Base-by-base conservation (phyloP, 345 rosid genomes). In the Lepidium didymum region DNA sequence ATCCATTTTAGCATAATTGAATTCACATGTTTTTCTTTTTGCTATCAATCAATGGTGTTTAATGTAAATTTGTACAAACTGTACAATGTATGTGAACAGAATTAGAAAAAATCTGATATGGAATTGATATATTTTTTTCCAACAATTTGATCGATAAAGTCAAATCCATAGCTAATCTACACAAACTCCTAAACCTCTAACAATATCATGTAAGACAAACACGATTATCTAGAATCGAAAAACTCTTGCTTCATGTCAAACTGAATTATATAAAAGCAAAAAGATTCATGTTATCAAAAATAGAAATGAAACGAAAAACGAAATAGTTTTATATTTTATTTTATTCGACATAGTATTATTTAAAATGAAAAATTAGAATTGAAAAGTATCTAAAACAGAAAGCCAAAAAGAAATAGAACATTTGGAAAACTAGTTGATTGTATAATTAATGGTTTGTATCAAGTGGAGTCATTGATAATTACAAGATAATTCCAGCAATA, bases 331-430 rank as follows among this genome's bases (percentile, higher is more conserved):
- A 38, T 7, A 53, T 8, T 11, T 38, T 34, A 9, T 23, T 25
- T 11, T 51, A 4, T 27, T 27, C 5, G 9, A 27, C 2, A 59
- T 41, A 25, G 36, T 62, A 62, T 5, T 7, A 13, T 62, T 33
- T 18, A 2, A 11, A 47, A 45, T 6, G 14, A 3, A 21, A 13
- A 55, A 44, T 1, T 0, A 4, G 3, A 7, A 13, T 3, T 2
- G 3, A 12, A n/a, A 67, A n/a, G 33, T 6, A 42, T 21, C 8
- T n/a, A 31, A 70, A 53, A n/a, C 13, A 56, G 52, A 64, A 56
- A 64, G 63, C 69, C 75, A 54, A 71, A 29, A 54, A 25, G 9
- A 7, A 67, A 44, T 35, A 6, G 41, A 54, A 64, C 27, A 45
- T 37, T 37, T 9, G 58, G 58, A 19, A 55, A 63, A 63, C 1